Percentiles rank a stretch among this genome's conserved stretches.
phyloP scores from a whole-genome alignment of 805 yeast species.

The Limtongozyma cylindracea region DNA sequence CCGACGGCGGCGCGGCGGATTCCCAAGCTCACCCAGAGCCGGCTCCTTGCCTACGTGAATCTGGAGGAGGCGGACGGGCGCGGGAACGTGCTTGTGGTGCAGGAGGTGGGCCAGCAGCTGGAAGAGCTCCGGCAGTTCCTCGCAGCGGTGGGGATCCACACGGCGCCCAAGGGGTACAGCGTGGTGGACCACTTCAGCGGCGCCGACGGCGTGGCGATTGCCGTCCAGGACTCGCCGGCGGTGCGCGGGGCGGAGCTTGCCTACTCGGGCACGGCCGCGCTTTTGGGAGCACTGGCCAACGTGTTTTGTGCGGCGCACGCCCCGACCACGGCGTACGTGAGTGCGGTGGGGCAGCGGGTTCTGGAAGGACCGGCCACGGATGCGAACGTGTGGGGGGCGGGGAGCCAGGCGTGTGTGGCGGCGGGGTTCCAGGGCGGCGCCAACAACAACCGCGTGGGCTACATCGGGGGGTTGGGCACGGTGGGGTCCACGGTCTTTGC shows the following conservation, averaged over 20 bases:
- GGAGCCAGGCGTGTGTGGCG: constrained; percentile 50
- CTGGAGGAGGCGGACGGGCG: constrained; percentile 36
- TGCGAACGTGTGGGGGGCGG: constrained; percentile 47
- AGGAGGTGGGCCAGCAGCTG: constrained; percentile 14
- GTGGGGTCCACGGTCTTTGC: constrained; percentile 6
- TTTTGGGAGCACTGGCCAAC: constrained; percentile 40
- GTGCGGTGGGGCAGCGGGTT: no score
- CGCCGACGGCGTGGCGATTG: constrained; percentile 8
- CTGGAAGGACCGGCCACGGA: constrained; percentile 14
- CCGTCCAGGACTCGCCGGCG: constrained; percentile 6
- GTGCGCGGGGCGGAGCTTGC: constrained; percentile 2
- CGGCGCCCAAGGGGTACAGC: constrained; percentile 51
- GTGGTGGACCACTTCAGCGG: constrained; percentile 38
- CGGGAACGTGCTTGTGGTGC: constrained; percentile 54
- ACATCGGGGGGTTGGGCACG: constrained; percentile 46
- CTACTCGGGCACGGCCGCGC: constrained; percentile 33
- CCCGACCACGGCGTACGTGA: no score
- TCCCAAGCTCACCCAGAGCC: no score
- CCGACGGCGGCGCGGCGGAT: no score
- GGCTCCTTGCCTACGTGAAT: no score
- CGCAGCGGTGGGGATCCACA: constrained; percentile 60
- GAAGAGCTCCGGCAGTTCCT: constrained; percentile 31
- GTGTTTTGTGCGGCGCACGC: constrained; percentile 29
- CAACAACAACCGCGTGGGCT: constrained; percentile 50
- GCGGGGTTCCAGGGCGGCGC: constrained; percentile 61